These are phyloP conservation scores for Phyllosticta ampelicida DNA, from an alignment of 2,329 filamentous ascomycete genomes.

Conservation along the genomic window DNA sequence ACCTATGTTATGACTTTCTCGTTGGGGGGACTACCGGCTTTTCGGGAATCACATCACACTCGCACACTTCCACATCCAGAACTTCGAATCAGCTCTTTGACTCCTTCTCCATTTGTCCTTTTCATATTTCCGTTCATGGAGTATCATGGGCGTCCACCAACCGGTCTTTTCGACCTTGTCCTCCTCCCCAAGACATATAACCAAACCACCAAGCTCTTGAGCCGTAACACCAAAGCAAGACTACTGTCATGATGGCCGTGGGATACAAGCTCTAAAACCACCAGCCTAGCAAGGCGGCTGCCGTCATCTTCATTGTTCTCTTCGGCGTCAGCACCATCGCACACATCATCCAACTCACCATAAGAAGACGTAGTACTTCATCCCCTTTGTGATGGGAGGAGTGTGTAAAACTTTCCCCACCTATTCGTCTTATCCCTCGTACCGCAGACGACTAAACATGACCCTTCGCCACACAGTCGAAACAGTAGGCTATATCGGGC, in stretches of 20 bases:
- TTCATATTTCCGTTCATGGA: too few relatives aligned
- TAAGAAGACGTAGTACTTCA: constrained; percentile 40
- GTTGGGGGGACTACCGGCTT: background rate
- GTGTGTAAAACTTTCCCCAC: constrained; percentile 25
- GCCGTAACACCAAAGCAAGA: background rate
- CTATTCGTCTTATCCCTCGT: background rate
- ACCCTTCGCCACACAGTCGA: constrained; percentile 32
- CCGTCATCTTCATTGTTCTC: constrained; percentile 21
- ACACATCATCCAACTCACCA: constrained; percentile 30
- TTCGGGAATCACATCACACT: background rate
- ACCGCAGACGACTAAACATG: background rate
- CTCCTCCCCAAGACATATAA: background rate
- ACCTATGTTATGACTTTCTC: background rate
- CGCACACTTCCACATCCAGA: background rate
- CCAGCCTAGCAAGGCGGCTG: constrained; percentile 19
- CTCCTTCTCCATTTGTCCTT: background rate
- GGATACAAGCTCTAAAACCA: constrained; percentile 27
- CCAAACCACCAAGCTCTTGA: background rate
- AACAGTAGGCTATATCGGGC: constrained; percentile 40
- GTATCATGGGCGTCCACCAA: background rate
- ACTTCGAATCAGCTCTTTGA: background rate
- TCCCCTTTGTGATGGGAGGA: constrained; percentile 40
- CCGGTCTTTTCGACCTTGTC: background rate
- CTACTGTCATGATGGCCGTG: background rate
- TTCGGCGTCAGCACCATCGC: constrained; percentile 21